Evolutionary conservation across 345 rosid species (phyloP).

Genomic region (Passiflora organensis): DNA sequence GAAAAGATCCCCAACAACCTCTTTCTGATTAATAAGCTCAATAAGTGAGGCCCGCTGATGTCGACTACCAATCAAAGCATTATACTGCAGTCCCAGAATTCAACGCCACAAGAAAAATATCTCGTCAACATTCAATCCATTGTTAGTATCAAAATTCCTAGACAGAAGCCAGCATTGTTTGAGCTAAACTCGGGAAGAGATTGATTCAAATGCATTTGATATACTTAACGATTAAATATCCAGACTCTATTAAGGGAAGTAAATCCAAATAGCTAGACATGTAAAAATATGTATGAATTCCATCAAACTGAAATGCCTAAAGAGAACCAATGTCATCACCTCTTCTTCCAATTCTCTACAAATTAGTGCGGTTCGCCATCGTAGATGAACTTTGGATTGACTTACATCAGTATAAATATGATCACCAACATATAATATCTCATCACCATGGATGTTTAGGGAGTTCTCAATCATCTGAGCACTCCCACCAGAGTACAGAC

Average conservation of each 20-base stretch:
- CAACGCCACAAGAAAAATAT: neutral
- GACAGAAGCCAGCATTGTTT: too few species aligned
- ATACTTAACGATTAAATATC: neutral
- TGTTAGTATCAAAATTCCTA: neutral
- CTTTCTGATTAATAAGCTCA: constrained; percentile 85
- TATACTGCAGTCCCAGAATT: constrained; percentile 50
- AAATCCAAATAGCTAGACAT: too few species aligned
- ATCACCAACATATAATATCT: constrained; percentile 88
- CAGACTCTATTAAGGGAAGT: neutral
- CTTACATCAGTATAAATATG: constrained; percentile 97
- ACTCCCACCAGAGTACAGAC: constrained; percentile 92
- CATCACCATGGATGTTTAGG: constrained; percentile 84
- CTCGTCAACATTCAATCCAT: constrained; percentile 6
- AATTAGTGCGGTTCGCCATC: constrained; percentile 92
- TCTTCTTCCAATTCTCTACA: constrained; percentile 95
- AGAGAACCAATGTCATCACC: constrained; percentile 35
- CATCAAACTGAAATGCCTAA: neutral
- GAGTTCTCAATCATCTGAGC: constrained; percentile 95
- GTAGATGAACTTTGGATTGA: constrained; percentile 81
- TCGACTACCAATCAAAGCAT: constrained; percentile 69
- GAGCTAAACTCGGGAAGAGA: neutral
- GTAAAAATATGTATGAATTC: too few species aligned
- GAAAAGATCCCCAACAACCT: constrained; percentile 85
- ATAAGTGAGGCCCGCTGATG: constrained; percentile 56
- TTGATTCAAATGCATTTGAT: neutral